Percentiles rank a stretch among this genome's conserved stretches.
phyloP scores from a whole-genome alignment of 1,284 basidiomycete species.

The Ganoderma sp. region DNA sequence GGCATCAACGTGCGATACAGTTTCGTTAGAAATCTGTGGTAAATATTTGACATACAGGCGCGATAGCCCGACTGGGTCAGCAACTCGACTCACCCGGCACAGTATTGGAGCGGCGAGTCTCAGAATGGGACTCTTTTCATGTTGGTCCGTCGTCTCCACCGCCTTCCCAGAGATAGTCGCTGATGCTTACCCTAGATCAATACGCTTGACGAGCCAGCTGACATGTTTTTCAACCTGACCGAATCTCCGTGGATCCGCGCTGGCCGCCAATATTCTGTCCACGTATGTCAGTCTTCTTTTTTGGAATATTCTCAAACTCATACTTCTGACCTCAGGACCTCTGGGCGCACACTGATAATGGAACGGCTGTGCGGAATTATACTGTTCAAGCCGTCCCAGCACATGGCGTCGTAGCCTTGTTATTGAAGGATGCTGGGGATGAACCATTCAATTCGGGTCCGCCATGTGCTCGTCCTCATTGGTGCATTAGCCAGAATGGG shows the following conservation, averaged over 20 bases:
- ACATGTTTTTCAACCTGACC: slow-evolving; percentile 67
- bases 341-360: slow-evolving; percentile 72
- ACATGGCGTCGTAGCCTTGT: slow-evolving; percentile 72
- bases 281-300: slow-evolving; percentile 46
- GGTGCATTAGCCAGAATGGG: slow-evolving; percentile 39
- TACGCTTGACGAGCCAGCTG: slow-evolving; percentile 55
- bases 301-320: not conserved
- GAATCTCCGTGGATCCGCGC: slow-evolving; percentile 75
- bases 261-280: slow-evolving; percentile 64
- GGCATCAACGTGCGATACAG: slow-evolving; percentile 55
- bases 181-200: slow-evolving; percentile 41
- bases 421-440: slow-evolving; percentile 68
- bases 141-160: slow-evolving; percentile 40
- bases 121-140: slow-evolving; percentile 54
- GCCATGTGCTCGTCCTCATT: slow-evolving; percentile 35
- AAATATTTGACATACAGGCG: not conserved
- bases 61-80: slow-evolving; percentile 54
- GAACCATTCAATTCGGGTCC: slow-evolving; percentile 58
- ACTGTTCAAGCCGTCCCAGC: slow-evolving; percentile 62
- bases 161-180: not conserved
- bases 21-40: not conserved
- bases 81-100: slow-evolving; percentile 53
- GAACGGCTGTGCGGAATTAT: slow-evolving; percentile 66
- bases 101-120: slow-evolving; percentile 59
- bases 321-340: slow-evolving; percentile 52